A percentile compares a stretch with the other conserved stretches of the same genome.
phyloP scores from a whole-genome alignment of 2,329 filamentous ascomycete species.

The Fusarium cyanostomum region DNA sequence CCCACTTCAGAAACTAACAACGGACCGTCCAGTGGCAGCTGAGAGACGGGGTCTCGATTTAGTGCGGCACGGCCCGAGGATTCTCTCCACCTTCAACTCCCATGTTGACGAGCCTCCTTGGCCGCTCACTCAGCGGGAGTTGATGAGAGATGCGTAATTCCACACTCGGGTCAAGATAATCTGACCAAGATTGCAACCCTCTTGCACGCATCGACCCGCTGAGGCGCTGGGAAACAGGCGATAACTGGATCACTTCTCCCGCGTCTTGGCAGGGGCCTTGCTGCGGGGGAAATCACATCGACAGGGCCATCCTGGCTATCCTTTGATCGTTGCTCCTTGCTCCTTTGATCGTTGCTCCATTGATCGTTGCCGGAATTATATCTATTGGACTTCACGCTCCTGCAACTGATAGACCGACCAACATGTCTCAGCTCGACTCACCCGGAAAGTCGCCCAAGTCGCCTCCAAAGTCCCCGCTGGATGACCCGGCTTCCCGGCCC shows the following conservation, averaged over 20 bases:
- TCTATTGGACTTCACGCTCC: neutral
- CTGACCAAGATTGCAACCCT: neutral
- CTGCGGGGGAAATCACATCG: neutral
- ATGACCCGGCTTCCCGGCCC: neutral
- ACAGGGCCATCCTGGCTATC: no score
- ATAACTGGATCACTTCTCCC: neutral
- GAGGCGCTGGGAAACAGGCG: neutral
- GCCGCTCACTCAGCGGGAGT: no score
- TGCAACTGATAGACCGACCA: neutral
- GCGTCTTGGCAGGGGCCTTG: neutral
- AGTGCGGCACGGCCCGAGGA: no score
- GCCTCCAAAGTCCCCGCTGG: neutral
- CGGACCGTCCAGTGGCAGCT: no score
- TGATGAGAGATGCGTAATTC: no score
- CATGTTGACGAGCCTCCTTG: no score
- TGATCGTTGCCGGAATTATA: neutral
- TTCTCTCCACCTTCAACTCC: no score
- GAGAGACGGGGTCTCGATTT: no score
- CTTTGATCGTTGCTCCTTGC: no score
- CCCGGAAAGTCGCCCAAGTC: neutral
- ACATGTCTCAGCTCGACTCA: constrained; percentile 11
- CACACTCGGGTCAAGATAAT: no score
- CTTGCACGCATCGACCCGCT: neutral
- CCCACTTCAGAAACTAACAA: no score
- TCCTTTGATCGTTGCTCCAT: no score